These are phyloP conservation scores for Quercus phellos DNA, from an alignment of 331 rosid species.

Conservation along the genomic window DNA sequence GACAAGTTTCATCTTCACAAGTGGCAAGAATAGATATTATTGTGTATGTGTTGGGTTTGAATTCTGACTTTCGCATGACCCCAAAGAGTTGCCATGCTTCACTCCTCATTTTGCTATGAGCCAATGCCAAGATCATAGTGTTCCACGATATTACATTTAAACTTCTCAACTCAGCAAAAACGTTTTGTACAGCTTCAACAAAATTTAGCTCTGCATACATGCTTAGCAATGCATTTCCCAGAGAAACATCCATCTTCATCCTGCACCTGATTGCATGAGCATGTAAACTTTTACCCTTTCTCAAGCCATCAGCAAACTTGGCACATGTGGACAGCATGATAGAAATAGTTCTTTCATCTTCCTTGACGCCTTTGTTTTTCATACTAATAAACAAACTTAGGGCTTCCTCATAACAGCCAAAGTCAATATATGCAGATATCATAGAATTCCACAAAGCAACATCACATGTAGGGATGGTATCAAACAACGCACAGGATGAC, in stretches of 20 bases:
- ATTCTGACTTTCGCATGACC: constrained; percentile 24
- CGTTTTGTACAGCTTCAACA: constrained; percentile 22
- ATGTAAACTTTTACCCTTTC: constrained; percentile 33
- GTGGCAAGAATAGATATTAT: constrained; percentile 34
- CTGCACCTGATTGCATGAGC: constrained; percentile 28
- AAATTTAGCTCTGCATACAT: constrained; percentile 31
- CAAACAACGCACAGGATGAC: constrained; percentile 24
- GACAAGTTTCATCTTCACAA: constrained; percentile 25
- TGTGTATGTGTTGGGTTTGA: constrained; percentile 36
- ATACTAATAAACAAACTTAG: constrained; percentile 22
- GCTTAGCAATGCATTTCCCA: constrained; percentile 37
- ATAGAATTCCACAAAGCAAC: constrained; percentile 52
- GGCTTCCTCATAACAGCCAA: constrained; percentile 31
- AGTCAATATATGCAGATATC: constrained; percentile 26
- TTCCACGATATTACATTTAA: constrained; percentile 42
- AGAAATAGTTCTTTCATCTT: constrained; percentile 35
- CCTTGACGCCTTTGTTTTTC: constrained; percentile 23
- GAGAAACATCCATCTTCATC: constrained; percentile 29
- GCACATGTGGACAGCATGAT: constrained; percentile 26
- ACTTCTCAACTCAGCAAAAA: constrained; percentile 23
- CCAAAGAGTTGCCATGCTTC: constrained; percentile 30
- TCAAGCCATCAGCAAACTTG: constrained; percentile 20
- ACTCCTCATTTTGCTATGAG: constrained; percentile 22
- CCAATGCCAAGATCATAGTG: constrained; percentile 31
- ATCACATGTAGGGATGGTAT: constrained; percentile 23